A percentile compares a stretch with the other conserved stretches of the same genome.
Evolutionary conservation across 2,329 filamentous ascomycete genomes (phyloP).

Genomic region (Kalmusia sp.): DNA sequence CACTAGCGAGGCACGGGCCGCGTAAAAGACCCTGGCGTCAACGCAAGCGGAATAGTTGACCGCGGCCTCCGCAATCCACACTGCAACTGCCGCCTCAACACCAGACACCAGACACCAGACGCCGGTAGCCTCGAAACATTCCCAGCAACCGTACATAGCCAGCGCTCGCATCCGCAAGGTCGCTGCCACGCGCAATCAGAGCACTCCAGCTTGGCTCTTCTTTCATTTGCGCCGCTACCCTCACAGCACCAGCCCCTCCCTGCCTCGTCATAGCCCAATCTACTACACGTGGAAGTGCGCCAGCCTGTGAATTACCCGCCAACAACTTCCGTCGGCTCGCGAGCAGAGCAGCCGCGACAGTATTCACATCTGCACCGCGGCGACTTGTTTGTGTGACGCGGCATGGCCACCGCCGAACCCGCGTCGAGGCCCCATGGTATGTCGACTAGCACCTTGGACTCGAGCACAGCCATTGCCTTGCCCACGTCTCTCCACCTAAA

Average conservation of each 20-base stretch:
- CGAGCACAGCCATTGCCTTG: conserved; percentile 31
- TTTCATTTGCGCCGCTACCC: conserved; percentile 6
- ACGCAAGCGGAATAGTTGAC: conserved; percentile 1
- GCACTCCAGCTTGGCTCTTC: conserved; percentile 12
- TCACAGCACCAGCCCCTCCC: conserved; percentile 6
- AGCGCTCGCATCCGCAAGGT: background rate
- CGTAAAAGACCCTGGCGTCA: conserved; percentile 3
- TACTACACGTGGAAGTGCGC: conserved; percentile 27
- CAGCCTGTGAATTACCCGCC: conserved; percentile 24
- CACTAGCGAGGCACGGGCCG: conserved; percentile 7
- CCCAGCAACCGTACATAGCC: too few relatives aligned
- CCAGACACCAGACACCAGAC: too few relatives aligned
- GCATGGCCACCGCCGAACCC: conserved; percentile 55
- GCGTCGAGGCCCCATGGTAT: conserved; percentile 53
- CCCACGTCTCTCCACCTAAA: conserved; percentile 7
- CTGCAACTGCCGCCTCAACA: conserved; percentile 8
- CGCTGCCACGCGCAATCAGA: conserved; percentile 8
- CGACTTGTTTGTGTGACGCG: conserved; percentile 17
- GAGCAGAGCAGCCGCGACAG: background rate
- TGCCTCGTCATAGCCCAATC: conserved; percentile 26
- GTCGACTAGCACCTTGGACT: conserved; percentile 26
- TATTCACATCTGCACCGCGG: background rate
- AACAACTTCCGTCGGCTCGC: conserved; percentile 9
- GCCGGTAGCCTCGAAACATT: too few relatives aligned
- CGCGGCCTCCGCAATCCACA: conserved; percentile 8